Evolutionary conservation across 2,329 filamentous ascomycete species (phyloP).

Genomic region (Lojkania enalia): DNA sequence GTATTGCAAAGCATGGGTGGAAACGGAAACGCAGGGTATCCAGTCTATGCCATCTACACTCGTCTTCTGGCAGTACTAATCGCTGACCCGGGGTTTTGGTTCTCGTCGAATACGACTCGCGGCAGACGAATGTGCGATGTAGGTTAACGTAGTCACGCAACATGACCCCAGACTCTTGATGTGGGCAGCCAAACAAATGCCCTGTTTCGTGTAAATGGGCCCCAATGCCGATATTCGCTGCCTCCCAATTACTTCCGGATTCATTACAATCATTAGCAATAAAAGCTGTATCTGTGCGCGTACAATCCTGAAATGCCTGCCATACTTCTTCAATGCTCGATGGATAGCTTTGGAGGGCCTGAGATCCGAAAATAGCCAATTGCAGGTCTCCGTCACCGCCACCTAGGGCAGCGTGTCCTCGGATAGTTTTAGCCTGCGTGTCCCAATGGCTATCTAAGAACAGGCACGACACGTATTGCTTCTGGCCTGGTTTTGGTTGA

Average conservation of each 20-base stretch:
- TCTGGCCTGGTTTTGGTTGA: conserved; percentile 72
- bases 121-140: conserved; percentile 78
- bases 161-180: conserved; percentile 92
- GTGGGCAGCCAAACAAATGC: conserved; percentile 85
- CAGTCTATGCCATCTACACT: conserved; percentile 89
- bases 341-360: conserved; percentile 89
- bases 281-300: conserved; percentile 76
- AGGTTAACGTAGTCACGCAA: conserved; percentile 81
- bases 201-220: conserved; percentile 91
- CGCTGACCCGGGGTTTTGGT: conserved; percentile 80
- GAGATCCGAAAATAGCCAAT: conserved; percentile 88
- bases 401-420: conserved; percentile 83
- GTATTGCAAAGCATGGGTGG: conserved; percentile 86
- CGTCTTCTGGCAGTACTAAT: conserved; percentile 73
- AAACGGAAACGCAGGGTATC: conserved; percentile 86
- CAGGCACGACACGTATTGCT: conserved; percentile 84
- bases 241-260: conserved; percentile 89
- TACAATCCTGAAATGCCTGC: conserved; percentile 87
- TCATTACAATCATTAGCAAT: conserved; percentile 87
- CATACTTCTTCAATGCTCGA: conserved; percentile 86
- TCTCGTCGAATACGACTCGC: conserved; percentile 83
- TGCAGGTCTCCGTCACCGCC: conserved; percentile 73
- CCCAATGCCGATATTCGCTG: conserved; percentile 91
- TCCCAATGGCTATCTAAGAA: conserved; percentile 92
- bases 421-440: conserved; percentile 66